Percentiles rank a stretch among this genome's conserved stretches.
phyloP scores from a whole-genome alignment of 192 early-diverging fungal species.

The Funneliformis mosseae region DNA sequence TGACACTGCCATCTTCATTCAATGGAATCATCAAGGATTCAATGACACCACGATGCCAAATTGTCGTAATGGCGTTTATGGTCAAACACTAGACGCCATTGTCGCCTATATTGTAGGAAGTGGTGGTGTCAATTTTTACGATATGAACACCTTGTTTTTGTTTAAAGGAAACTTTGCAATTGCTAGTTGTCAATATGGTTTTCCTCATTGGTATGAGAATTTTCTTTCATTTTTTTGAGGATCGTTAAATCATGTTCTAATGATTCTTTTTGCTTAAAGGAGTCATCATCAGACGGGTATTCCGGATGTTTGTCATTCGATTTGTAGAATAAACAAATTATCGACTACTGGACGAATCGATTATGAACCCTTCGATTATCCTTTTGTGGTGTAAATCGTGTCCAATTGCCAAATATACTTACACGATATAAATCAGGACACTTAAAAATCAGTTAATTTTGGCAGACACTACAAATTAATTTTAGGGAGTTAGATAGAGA shows the following conservation, averaged over 20 bases:
- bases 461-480: no score
- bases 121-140: neutral
- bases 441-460: no score
- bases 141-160: neutral
- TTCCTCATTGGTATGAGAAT: constrained; percentile 21
- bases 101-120: constrained; percentile 7
- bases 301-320: constrained; percentile 1
- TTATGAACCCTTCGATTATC: constrained; percentile 18
- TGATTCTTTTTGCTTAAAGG: constrained; percentile 2
- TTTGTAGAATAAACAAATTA: constrained; percentile 21
- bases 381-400: neutral
- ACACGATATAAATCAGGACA: no score
- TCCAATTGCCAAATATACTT: no score
- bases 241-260: constrained; percentile 20
- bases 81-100: neutral
- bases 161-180: constrained; percentile 17
- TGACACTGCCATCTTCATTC: constrained; percentile 19
- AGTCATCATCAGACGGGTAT: constrained; percentile 2
- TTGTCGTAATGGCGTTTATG: constrained; percentile 3
- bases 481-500: no score
- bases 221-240: constrained; percentile 1
- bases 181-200: neutral
- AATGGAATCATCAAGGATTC: constrained; percentile 3
- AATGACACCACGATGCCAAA: constrained; percentile 7
- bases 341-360: constrained; percentile 6